Percentiles rank a stretch among this genome's conserved stretches.
Evolutionary conservation across 2,329 filamentous ascomycete genomes (phyloP).

Genomic region (Cladosporium cucumerinum): DNA sequence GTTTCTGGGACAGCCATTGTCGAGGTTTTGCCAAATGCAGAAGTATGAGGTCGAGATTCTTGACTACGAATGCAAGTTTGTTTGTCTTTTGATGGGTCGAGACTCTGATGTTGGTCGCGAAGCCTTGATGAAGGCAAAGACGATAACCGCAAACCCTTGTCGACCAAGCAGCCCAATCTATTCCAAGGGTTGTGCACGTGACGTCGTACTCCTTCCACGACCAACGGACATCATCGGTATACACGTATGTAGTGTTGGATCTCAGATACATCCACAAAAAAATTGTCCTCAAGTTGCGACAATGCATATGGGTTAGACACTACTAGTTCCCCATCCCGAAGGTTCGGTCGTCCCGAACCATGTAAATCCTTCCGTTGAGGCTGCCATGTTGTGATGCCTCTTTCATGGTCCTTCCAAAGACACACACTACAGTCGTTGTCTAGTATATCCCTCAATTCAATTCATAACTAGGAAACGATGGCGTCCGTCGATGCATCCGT

Average conservation of each 20-base stretch:
- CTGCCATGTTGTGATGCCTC: background rate
- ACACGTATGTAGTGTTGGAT: background rate
- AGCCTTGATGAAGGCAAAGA: background rate
- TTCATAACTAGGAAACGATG: background rate
- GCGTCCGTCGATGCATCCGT: background rate
- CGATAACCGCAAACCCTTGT: background rate
- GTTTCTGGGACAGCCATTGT: background rate
- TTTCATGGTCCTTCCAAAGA: background rate
- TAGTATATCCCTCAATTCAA: background rate
- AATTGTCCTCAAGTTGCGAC: background rate
- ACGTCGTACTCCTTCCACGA: background rate
- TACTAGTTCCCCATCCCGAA: background rate
- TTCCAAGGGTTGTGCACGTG: background rate
- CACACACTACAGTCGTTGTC: background rate
- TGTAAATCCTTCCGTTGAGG: background rate
- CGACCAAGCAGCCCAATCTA: background rate
- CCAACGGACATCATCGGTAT: background rate
- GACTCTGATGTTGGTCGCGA: background rate
- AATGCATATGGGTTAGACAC: background rate
- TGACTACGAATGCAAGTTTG: background rate
- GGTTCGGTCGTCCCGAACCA: background rate
- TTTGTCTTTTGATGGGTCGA: background rate
- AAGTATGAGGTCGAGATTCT: background rate
- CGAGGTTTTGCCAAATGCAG: background rate
- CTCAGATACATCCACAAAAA: background rate